phyloP scores from a whole-genome alignment of 176 grass and related monocot species.

The Tillandsia leiboldiana region DNA sequence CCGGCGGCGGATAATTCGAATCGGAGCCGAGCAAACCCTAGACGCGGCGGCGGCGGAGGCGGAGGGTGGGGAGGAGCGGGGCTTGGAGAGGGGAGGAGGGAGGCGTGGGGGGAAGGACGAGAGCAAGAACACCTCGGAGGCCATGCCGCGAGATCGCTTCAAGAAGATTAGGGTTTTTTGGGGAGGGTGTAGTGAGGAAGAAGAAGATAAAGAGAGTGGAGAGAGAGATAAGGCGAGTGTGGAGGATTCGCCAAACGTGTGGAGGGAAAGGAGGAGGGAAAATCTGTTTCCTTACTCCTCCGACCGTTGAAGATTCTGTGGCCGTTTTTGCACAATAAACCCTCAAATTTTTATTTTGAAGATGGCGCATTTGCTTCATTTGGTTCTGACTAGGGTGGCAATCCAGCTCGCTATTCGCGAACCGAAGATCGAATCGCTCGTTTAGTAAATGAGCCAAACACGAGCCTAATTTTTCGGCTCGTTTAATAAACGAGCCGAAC shows the following conservation, averaged over 20 bases:
- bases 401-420: no score
- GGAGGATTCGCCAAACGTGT: not conserved
- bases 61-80: constrained; percentile 1
- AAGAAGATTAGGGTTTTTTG: constrained; percentile 1
- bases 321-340: no score
- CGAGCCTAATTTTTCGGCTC: no score
- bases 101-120: constrained; percentile 28
- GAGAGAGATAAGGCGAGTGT: constrained; percentile 12
- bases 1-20: not conserved
- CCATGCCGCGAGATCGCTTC: constrained; percentile 31
- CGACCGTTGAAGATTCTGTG: not conserved
- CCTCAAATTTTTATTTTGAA: no score
- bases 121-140: constrained; percentile 29
- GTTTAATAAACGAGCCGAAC: no score
- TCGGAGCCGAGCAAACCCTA: not conserved
- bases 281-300: not conserved
- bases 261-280: not conserved
- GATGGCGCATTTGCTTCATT: no score
- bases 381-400: no score
- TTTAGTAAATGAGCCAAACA: no score
- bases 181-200: not conserved
- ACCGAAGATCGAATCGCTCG: no score
- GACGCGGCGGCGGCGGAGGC: not conserved
- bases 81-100: constrained; percentile 22
- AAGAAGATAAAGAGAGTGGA: not conserved